These are phyloP conservation scores for Globisporangium nunn DNA, from an alignment of 352 stramenopile genomes.

Conservation along the genomic window DNA sequence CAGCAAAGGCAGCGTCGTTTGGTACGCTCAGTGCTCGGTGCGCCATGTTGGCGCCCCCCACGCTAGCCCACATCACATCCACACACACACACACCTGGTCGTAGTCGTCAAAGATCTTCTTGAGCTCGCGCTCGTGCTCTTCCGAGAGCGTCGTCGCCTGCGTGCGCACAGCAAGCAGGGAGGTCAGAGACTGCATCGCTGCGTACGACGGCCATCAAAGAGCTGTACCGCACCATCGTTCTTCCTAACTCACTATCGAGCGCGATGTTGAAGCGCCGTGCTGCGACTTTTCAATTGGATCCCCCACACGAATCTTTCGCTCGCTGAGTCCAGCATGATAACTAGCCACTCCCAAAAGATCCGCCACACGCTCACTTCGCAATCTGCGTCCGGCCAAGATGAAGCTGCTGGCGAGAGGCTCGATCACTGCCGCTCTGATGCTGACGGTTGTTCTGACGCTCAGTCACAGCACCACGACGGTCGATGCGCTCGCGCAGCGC, in stretches of 20 bases:
- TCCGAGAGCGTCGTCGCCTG: slow-evolving; percentile 49
- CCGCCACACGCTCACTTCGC: not conserved
- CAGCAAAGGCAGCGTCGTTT: no score
- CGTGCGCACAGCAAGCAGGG: not conserved
- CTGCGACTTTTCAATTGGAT: not conserved
- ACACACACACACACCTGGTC: slow-evolving; percentile 27
- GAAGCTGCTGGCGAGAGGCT: not conserved
- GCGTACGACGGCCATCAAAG: no score
- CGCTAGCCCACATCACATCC: no score
- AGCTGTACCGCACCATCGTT: not conserved
- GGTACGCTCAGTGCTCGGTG: no score
- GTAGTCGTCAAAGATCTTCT: slow-evolving; percentile 76
- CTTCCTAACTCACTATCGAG: not conserved
- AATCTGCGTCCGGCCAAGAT: not conserved
- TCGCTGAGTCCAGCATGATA: not conserved
- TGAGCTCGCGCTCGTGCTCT: slow-evolving; percentile 61
- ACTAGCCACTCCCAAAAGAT: not conserved
- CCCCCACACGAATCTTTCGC: not conserved
- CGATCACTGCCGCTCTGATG: not conserved
- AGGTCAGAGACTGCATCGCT: not conserved
- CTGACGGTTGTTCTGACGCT: not conserved
- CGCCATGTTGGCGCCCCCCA: no score
- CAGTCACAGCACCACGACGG: not conserved
- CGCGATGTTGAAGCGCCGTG: not conserved
- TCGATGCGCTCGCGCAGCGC: not conserved